Conservation (phyloP, 2,329 filamentous ascomycete genomes). For the Pezicula rhizophila region DNA sequence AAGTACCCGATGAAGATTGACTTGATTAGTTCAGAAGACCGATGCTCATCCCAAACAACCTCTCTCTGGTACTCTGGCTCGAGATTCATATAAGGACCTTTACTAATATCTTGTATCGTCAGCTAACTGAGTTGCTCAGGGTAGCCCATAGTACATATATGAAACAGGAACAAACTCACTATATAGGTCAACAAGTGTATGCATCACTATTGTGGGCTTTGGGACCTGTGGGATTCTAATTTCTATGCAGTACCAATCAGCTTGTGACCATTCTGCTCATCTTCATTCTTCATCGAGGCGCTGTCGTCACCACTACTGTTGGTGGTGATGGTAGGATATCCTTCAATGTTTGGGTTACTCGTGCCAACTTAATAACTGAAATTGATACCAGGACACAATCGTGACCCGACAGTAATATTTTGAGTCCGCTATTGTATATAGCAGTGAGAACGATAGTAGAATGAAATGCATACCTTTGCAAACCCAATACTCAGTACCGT, state of each 20-base stretch:
- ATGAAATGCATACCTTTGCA: conserved; percentile 17
- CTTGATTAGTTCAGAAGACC: conserved; percentile 22
- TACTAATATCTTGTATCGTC: conserved; percentile 20
- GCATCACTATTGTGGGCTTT: conserved; percentile 18
- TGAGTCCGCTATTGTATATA: neutral
- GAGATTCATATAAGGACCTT: conserved; percentile 31
- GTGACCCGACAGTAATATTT: too few relatives aligned
- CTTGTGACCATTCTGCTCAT: too few relatives aligned
- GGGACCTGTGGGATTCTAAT: conserved; percentile 24
- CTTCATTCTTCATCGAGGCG: too few relatives aligned
- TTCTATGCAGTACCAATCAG: conserved; percentile 4
- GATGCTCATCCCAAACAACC: conserved; percentile 36
- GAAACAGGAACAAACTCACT: conserved; percentile 8
- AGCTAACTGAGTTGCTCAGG: conserved; percentile 1
- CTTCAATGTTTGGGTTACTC: too few relatives aligned
- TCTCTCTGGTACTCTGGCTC: conserved; percentile 41
- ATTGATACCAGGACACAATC: too few relatives aligned
- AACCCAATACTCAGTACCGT: conserved; percentile 17
- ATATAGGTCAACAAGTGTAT: conserved; percentile 16
- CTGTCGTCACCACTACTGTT: too few relatives aligned
- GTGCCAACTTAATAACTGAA: too few relatives aligned
- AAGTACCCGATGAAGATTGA: conserved; percentile 29
- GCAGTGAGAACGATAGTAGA: conserved; percentile 1
- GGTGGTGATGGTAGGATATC: too few relatives aligned
- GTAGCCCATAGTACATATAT: neutral